A percentile compares a stretch with the other conserved stretches of the same genome.
phyloP scores from a whole-genome alignment of 2,329 filamentous ascomycete species.

The Pezizomycotina sp. region DNA sequence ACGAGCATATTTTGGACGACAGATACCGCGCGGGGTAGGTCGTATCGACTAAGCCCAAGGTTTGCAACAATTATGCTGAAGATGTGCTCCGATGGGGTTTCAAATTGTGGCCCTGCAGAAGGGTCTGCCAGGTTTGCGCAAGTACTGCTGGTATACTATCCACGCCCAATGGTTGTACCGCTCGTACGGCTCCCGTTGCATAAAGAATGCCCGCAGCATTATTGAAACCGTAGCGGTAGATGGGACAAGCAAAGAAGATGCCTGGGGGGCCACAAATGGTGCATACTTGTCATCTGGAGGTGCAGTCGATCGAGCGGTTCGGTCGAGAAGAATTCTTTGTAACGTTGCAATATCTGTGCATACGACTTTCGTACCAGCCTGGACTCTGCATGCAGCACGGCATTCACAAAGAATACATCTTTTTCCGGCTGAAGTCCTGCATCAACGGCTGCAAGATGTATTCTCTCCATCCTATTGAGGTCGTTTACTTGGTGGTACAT shows the following conservation, averaged over 20 bases:
- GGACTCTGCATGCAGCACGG: constrained; percentile 10
- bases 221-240: constrained; percentile 6
- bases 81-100: constrained; percentile 8
- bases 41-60: constrained; percentile 12
- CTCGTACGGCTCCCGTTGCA: no score
- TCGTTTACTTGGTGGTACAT: constrained; percentile 13
- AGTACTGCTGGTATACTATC: no score
- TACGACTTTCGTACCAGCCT: constrained; percentile 5
- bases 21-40: constrained; percentile 9
- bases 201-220: constrained; percentile 17
- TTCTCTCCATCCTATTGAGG: background rate
- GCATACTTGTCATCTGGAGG: constrained; percentile 1
- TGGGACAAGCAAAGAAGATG: constrained; percentile 5
- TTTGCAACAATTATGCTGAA: constrained; percentile 9
- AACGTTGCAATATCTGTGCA: constrained; percentile 10
- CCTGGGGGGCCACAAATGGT: background rate
- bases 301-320: constrained; percentile 1
- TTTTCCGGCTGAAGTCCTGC: constrained; percentile 7
- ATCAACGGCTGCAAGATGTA: constrained; percentile 5
- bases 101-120: constrained; percentile 3
- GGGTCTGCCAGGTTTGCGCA: no score
- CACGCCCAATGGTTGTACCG: no score
- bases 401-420: constrained; percentile 12
- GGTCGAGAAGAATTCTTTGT: constrained; percentile 10
- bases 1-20: constrained; percentile 19